A percentile compares a stretch with the other conserved stretches of the same genome.
Evolutionary conservation across 345 rosid species (phyloP).

Genomic region (Hibiscus syriacus): DNA sequence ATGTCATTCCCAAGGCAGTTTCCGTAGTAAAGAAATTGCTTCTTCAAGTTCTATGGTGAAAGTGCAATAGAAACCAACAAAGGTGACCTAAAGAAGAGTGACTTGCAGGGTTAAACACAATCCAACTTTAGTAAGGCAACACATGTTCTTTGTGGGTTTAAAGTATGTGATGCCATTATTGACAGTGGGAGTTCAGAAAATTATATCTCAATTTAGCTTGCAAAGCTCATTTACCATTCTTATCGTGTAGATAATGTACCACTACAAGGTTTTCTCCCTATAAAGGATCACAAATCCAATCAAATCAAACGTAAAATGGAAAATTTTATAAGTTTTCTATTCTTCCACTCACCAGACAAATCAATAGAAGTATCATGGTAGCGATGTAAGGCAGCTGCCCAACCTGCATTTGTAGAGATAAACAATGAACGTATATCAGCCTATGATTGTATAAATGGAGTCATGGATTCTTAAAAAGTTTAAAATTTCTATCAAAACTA

Average conservation of each 20-base stretch:
- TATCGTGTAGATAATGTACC: background rate
- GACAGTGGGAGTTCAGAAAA: background rate
- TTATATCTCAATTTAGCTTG: background rate
- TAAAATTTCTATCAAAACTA: background rate
- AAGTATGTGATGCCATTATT: background rate
- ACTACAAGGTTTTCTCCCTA: background rate
- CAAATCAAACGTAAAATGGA: background rate
- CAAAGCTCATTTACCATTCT: background rate
- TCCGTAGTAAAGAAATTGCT: too few relatives aligned
- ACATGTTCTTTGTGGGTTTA: too few relatives aligned
- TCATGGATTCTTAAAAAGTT: too few relatives aligned
- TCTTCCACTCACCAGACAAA: conserved; percentile 58
- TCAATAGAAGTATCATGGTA: conserved; percentile 53
- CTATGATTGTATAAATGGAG: too few relatives aligned
- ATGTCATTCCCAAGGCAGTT: too few relatives aligned
- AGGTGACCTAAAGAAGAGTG: too few relatives aligned
- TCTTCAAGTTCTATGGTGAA: too few relatives aligned
- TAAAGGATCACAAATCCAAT: background rate
- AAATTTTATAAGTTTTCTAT: background rate
- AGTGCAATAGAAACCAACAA: too few relatives aligned
- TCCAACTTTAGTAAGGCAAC: too few relatives aligned
- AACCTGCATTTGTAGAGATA: conserved; percentile 51
- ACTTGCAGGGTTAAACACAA: too few relatives aligned
- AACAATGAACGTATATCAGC: conserved; percentile 6
- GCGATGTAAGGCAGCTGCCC: conserved; percentile 45